phyloP scores from a whole-genome alignment of 305 asterid species.

The Andrographis paniculata region DNA sequence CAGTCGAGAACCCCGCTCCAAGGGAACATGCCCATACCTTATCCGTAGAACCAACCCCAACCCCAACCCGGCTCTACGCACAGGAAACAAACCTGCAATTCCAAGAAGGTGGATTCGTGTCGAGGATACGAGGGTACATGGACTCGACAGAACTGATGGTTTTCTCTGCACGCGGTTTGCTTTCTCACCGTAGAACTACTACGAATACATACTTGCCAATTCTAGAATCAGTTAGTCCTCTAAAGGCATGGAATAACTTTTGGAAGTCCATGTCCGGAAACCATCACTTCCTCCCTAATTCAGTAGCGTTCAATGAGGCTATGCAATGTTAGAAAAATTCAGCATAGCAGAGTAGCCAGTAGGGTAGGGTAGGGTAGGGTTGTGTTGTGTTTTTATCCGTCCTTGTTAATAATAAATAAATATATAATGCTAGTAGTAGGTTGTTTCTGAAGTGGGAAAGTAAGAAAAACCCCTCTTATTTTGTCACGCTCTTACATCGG shows the following conservation, averaged over 20 bases:
- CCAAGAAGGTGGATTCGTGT: slow-evolving; percentile 38
- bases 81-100: slow-evolving; percentile 22
- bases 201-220: slow-evolving; percentile 20
- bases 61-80: slow-evolving; percentile 17
- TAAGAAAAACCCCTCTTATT: too few species aligned
- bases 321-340: background rate
- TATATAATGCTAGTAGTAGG: too few species aligned
- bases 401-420: too few species aligned
- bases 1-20: slow-evolving; percentile 23
- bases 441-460: too few species aligned
- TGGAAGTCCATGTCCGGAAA: slow-evolving; percentile 35
- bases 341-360: background rate
- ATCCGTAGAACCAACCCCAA: slow-evolving; percentile 15
- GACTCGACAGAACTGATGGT: slow-evolving; percentile 45
- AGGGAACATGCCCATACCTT: slow-evolving; percentile 22
- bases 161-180: slow-evolving; percentile 69
- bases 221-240: slow-evolving; percentile 33
- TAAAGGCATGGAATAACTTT: slow-evolving; percentile 50
- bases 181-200: slow-evolving; percentile 23
- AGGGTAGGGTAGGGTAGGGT: background rate
- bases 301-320: background rate
- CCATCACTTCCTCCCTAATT: background rate
- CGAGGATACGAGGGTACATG: slow-evolving; percentile 55
- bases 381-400: too few species aligned
- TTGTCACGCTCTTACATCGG: too few species aligned